A percentile compares a stretch with the other conserved stretches of the same genome.
phyloP scores from a whole-genome alignment of 495 filamentous ascomycete genomes.

The Hyaloscypha hepaticicola region DNA sequence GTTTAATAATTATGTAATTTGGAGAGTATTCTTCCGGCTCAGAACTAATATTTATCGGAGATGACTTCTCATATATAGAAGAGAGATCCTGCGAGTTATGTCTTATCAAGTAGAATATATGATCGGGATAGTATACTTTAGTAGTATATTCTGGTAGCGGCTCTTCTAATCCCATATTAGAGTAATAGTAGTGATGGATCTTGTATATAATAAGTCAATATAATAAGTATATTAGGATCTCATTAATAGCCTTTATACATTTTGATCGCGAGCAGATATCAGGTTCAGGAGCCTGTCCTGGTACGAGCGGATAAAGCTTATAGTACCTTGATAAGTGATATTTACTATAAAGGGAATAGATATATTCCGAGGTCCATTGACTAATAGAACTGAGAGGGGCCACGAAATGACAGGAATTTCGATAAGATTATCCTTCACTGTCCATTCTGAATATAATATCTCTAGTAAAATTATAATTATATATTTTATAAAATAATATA shows the following conservation, averaged over 20 bases:
- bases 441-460: slow-evolving; percentile 1
- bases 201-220: background rate
- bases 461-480: background rate
- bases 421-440: background rate
- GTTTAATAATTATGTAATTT: background rate
- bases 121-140: background rate
- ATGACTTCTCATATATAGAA: background rate
- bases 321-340: background rate
- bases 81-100: background rate
- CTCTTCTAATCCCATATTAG: background rate
- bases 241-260: background rate
- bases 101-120: background rate
- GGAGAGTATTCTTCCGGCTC: background rate
- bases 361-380: background rate
- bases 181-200: background rate
- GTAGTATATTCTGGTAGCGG: background rate
- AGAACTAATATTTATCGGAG: background rate
- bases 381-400: background rate
- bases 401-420: background rate
- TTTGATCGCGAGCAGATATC: background rate
- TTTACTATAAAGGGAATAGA: background rate
- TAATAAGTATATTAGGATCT: background rate
- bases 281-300: background rate
- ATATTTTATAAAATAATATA: background rate
- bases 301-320: background rate